Evolutionary conservation across 352 stramenopile species (phyloP), one percentile per base, ranked within the genome.

Genomic region (Pythium apleroticum): DNA sequence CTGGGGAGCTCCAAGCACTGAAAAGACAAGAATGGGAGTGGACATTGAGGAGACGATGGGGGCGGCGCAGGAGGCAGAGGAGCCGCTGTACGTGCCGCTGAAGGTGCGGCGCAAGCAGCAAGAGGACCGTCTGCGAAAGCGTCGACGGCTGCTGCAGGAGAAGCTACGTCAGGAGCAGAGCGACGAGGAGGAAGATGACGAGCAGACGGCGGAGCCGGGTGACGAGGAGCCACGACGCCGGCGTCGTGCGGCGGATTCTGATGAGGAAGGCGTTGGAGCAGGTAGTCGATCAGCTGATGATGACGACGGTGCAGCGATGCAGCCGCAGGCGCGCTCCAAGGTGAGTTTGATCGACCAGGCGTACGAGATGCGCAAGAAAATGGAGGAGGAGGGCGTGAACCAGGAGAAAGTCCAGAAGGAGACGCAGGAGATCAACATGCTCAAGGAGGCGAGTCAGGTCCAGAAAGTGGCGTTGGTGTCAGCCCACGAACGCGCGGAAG

Each of bases 401-500:
- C 79, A 90, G 63, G 76, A 88, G 52, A 87, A 91, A 63, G 72
- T 80, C 19, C 75, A 93, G 64, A 87, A 95, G 70, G 82, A 93
- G 50, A 82, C 85, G 25, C 79, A 91, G 62, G 96, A 99, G 69
- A 76, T 95, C 57, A 90, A 84, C 17, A 98, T 99, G 75, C 86
- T 99, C 43, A 97, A 97, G 63, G 95, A 99, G 72, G 95, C 95
- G 11, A 95, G 80, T 24, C 93, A 98, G 67, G 95, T 99, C 27
- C 95, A 98, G 74, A 99, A 98, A 54, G 97, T 91, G 60, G 95
- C 96, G 63, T 84, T 99, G 14, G 91, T 98, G 67, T 97, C 91
- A 17, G 93, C 90, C 3, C 86, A 89, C 11, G 95, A 99, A 76
- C 84, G 95, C 22, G 94, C 94, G 4, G 79, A 97, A 64, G 96